Conservation (phyloP, 305 asterid genomes). For the Rubia peregrina region DNA sequence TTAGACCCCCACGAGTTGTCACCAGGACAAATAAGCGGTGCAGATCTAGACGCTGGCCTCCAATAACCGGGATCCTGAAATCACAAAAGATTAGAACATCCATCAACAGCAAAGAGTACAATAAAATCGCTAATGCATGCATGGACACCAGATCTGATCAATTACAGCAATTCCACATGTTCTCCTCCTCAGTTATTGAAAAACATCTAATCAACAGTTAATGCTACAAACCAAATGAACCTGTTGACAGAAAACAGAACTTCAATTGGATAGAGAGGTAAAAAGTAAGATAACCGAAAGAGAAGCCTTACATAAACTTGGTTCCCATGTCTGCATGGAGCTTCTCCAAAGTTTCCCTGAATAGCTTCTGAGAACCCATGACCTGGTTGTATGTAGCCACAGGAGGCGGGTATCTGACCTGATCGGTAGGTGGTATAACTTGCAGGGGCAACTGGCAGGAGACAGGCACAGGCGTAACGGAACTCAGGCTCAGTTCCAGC, state of each 20-base stretch:
- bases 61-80: conserved; percentile 69
- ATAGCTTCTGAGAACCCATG: conserved; percentile 39
- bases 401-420: conserved; percentile 61
- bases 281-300: background rate
- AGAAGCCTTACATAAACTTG: conserved; percentile 67
- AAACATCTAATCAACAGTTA: background rate
- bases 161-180: background rate
- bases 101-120: background rate
- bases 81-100: background rate
- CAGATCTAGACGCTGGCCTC: conserved; percentile 70
- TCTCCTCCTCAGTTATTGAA: background rate
- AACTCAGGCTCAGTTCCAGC: conserved; percentile 6
- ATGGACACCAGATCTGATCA: background rate
- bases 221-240: too few species aligned
- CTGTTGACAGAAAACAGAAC: background rate
- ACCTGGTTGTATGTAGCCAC: conserved; percentile 57
- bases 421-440: conserved; percentile 21
- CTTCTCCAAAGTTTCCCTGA: conserved; percentile 60
- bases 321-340: conserved; percentile 71
- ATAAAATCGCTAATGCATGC: background rate
- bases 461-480: conserved; percentile 24
- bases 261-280: background rate
- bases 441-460: conserved; percentile 23
- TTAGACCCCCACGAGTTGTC: conserved; percentile 77
- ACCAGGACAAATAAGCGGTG: conserved; percentile 78